Evolutionary conservation across 1,284 basidiomycete species (phyloP).

Genomic region (Ceratorhiza oryzae-sativae): DNA sequence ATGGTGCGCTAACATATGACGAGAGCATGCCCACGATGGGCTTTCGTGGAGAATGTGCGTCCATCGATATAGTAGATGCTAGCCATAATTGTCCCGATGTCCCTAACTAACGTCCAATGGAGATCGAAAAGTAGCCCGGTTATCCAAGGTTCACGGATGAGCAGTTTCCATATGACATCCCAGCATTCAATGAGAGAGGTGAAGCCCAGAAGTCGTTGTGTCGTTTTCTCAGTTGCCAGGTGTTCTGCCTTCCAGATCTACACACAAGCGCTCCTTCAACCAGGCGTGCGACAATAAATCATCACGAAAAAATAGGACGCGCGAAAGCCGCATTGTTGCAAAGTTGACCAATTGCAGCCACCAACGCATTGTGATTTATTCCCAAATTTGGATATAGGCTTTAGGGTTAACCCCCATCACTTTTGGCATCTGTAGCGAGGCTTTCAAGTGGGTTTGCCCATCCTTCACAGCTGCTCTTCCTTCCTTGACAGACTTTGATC

Average conservation of each 20-base stretch:
- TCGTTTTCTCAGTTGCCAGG: too few species aligned
- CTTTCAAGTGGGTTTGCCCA: not conserved
- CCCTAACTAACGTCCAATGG: not conserved
- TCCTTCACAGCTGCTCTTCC: not conserved
- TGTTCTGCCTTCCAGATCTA: too few species aligned
- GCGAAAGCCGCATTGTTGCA: not conserved
- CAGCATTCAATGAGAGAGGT: too few species aligned
- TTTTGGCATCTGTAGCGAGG: not conserved
- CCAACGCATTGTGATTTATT: not conserved
- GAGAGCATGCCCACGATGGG: not conserved
- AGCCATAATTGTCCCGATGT: not conserved
- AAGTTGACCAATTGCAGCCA: not conserved
- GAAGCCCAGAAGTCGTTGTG: too few species aligned
- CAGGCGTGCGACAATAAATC: too few species aligned
- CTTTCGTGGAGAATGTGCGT: not conserved
- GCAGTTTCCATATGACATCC: too few species aligned
- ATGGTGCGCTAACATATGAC: not conserved
- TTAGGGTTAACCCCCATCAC: not conserved
- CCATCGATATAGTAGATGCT: not conserved
- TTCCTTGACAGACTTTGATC: not conserved
- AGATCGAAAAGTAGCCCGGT: not conserved
- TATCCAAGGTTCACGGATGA: not conserved
- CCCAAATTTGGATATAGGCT: not conserved
- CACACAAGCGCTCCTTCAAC: too few species aligned
- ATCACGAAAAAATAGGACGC: too few species aligned